A percentile compares a stretch with the other conserved stretches of the same genome.
Conservation (phyloP, 306 rosid genomes). For the Lagenaria siceraria region DNA sequence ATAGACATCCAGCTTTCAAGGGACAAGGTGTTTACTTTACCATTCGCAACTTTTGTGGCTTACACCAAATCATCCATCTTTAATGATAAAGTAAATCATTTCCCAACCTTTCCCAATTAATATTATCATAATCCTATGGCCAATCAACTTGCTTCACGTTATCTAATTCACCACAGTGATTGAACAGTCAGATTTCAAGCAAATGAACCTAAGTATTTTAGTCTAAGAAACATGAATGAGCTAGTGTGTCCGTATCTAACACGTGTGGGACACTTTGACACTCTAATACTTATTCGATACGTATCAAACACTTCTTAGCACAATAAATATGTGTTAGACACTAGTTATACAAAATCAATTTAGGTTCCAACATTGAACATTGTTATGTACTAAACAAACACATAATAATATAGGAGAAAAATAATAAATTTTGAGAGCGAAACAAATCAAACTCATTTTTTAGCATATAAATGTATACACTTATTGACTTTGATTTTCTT, state of each 20-base stretch:
- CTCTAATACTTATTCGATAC: neutral
- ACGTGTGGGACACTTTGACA: too few species aligned
- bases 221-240: too few species aligned
- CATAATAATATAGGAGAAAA: neutral
- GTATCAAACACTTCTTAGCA: neutral
- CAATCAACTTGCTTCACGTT: neutral
- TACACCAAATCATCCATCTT: slow-evolving; percentile 8
- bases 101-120: slow-evolving; percentile 1
- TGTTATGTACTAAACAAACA: neutral
- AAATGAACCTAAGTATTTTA: too few species aligned
- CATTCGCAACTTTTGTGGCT: neutral
- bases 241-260: too few species aligned
- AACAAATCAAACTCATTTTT: too few species aligned
- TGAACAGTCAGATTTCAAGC: too few species aligned
- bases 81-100: neutral
- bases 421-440: too few species aligned
- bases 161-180: neutral
- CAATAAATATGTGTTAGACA: neutral
- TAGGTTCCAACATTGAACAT: neutral
- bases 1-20: neutral
- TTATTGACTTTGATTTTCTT: neutral
- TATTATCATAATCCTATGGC: neutral
- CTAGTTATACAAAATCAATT: neutral
- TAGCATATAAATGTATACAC: neutral
- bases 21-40: neutral